Conservation (phyloP, 495 filamentous ascomycete species). For the Hypoxylon fragiforme region DNA sequence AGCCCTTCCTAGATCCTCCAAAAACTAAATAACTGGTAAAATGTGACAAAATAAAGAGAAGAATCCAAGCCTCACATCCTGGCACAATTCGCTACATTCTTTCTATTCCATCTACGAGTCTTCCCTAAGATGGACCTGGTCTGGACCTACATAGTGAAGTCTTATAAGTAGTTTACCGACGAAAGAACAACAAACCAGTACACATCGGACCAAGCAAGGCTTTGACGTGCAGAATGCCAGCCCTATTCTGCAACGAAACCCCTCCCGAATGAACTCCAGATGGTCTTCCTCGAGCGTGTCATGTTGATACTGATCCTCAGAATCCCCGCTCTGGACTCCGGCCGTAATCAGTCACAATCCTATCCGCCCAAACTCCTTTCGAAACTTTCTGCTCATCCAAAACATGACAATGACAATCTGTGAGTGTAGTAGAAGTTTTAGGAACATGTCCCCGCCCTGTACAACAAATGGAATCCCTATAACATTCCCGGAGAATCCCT, state of each 20-base stretch:
- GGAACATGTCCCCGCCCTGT: slow-evolving; percentile 6
- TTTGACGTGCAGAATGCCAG: slow-evolving; percentile 11
- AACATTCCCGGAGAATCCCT: neutral
- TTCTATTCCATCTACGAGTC: slow-evolving; percentile 21
- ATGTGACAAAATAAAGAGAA: slow-evolving; percentile 1
- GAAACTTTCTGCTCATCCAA: slow-evolving; percentile 20
- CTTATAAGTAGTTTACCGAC: slow-evolving; percentile 7
- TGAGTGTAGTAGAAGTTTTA: slow-evolving; percentile 26
- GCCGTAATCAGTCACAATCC: slow-evolving; percentile 25
- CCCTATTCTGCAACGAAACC: slow-evolving; percentile 9
- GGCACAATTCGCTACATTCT: slow-evolving; percentile 14
- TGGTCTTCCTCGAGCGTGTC: slow-evolving; percentile 40
- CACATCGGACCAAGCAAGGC: slow-evolving; percentile 7
- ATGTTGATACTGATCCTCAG: slow-evolving; percentile 23
- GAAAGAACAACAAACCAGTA: neutral
- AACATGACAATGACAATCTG: slow-evolving; percentile 29
- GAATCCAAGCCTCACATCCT: too few relatives aligned
- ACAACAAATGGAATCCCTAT: neutral
- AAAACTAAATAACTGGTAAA: neutral
- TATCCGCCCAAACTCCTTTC: slow-evolving; percentile 28
- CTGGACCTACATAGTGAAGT: slow-evolving; percentile 10
- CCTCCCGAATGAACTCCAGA: slow-evolving; percentile 30
- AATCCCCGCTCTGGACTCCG: slow-evolving; percentile 39
- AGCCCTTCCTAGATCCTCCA: slow-evolving; percentile 1
- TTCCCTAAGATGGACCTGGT: neutral